These are phyloP conservation scores for Pseudocercospora pini-densiflorae DNA, from an alignment of 2,329 filamentous ascomycete genomes.

Conservation along the genomic window DNA sequence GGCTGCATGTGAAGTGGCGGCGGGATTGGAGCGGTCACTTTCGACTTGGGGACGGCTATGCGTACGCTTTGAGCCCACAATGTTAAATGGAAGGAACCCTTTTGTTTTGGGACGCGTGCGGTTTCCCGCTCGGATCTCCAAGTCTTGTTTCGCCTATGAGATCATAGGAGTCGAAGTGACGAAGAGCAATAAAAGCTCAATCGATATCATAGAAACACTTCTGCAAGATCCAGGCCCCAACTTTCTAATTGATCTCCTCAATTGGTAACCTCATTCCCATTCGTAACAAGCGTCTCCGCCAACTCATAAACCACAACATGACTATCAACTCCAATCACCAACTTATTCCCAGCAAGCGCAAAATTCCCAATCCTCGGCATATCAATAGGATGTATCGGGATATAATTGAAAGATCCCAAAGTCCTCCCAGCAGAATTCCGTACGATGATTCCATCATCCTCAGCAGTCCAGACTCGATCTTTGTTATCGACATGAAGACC, in stretches of 20 bases:
- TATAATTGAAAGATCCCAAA: conserved; percentile 6
- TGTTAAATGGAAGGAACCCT: too few species aligned
- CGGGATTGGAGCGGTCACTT: too few species aligned
- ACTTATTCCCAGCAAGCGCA: conserved; percentile 14
- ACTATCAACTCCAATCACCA: background rate
- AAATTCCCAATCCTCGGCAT: conserved; percentile 12
- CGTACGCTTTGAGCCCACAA: too few species aligned
- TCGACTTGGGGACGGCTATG: too few species aligned
- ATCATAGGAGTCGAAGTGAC: too few species aligned
- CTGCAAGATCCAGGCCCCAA: too few species aligned
- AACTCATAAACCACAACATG: background rate
- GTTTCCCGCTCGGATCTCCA: too few species aligned
- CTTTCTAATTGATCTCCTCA: background rate
- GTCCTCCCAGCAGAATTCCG: conserved; percentile 2
- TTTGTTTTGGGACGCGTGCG: too few species aligned
- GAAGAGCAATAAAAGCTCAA: too few species aligned
- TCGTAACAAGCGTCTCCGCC: background rate
- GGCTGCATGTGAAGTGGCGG: too few species aligned
- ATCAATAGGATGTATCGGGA: background rate
- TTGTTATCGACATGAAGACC: conserved; percentile 29
- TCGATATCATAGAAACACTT: too few species aligned
- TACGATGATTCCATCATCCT: conserved; percentile 31
- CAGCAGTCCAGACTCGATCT: conserved; percentile 32
- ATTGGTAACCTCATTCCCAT: background rate
- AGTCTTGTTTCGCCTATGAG: too few species aligned